phyloP scores from a whole-genome alignment of 2,329 filamentous ascomycete genomes.

The Chrysosphaeria jannelii region DNA sequence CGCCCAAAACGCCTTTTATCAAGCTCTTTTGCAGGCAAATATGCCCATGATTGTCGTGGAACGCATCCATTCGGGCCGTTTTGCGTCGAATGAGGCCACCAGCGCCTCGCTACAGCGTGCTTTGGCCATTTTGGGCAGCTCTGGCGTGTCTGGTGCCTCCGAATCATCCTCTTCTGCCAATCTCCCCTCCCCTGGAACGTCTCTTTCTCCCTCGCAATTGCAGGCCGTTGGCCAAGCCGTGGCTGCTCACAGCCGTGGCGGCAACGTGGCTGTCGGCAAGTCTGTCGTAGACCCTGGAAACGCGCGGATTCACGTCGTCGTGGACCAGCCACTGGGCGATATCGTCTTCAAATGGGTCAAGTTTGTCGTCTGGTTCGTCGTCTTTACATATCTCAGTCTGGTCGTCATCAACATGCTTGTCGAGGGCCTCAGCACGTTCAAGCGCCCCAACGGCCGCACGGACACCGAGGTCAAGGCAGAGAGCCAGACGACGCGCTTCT shows the following conservation, averaged over 20 bases:
- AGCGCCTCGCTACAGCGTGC: constrained; percentile 56
- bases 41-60: constrained; percentile 85
- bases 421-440: constrained; percentile 50
- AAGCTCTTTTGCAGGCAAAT: constrained; percentile 64
- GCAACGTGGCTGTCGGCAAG: constrained; percentile 26
- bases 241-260: constrained; percentile 37
- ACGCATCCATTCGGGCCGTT: constrained; percentile 61
- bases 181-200: constrained; percentile 5
- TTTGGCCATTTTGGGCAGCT: constrained; percentile 14
- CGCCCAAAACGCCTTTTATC: constrained; percentile 81
- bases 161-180: constrained; percentile 2
- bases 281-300: constrained; percentile 41
- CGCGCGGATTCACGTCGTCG: constrained; percentile 77
- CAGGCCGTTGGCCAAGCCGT: constrained; percentile 62
- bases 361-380: constrained; percentile 49
- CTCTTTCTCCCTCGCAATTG: constrained; percentile 25
- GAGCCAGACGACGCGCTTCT: constrained; percentile 71
- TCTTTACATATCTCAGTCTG: constrained; percentile 52
- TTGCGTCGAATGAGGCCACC: constrained; percentile 49
- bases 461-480: constrained; percentile 71
- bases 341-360: constrained; percentile 76
- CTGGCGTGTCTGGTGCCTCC: constrained; percentile 1
- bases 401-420: constrained; percentile 60
- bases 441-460: constrained; percentile 39
- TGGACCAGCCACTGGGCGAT: constrained; percentile 61